These are phyloP conservation scores for Chlamydomonas sphaeroides DNA, from an alignment of 139 green algal species.

Conservation along the genomic window DNA sequence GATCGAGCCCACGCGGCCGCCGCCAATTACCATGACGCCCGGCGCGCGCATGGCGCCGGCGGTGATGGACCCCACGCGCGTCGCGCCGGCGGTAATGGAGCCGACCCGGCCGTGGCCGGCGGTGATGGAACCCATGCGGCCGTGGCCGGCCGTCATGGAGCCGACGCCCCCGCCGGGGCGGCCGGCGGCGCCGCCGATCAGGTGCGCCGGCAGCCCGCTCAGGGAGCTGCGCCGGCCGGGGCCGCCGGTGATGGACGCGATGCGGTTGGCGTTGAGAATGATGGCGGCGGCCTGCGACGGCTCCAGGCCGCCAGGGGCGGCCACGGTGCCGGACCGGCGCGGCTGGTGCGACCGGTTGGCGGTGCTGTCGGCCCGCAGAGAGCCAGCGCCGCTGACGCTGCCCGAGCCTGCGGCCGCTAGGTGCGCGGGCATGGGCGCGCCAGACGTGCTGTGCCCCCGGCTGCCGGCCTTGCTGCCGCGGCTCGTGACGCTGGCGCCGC, in stretches of 20 bases:
- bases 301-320: too few relatives aligned
- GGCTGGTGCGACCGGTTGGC: too few relatives aligned
- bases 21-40: slow-evolving; percentile 1
- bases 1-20: slow-evolving; percentile 10
- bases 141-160: not conserved
- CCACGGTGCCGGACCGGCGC: too few relatives aligned
- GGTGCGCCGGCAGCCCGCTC: too few relatives aligned
- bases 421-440: not conserved
- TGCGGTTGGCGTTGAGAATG: not conserved
- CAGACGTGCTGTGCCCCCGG: not conserved
- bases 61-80: not conserved
- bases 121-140: too few relatives aligned
- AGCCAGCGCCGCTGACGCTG: not conserved
- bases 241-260: slow-evolving; percentile 10
- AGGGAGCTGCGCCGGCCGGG: too few relatives aligned
- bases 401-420: not conserved
- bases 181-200: too few relatives aligned
- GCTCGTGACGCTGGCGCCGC: not conserved
- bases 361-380: too few relatives aligned
- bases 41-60: not conserved
- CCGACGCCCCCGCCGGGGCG: not conserved
- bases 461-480: not conserved
- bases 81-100: slow-evolving; percentile 1
- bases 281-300: not conserved
- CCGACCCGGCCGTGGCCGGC: not conserved